Base-by-base conservation (phyloP, 176 grass and related monocot genomes). In the Paspalum vaginatum region DNA sequence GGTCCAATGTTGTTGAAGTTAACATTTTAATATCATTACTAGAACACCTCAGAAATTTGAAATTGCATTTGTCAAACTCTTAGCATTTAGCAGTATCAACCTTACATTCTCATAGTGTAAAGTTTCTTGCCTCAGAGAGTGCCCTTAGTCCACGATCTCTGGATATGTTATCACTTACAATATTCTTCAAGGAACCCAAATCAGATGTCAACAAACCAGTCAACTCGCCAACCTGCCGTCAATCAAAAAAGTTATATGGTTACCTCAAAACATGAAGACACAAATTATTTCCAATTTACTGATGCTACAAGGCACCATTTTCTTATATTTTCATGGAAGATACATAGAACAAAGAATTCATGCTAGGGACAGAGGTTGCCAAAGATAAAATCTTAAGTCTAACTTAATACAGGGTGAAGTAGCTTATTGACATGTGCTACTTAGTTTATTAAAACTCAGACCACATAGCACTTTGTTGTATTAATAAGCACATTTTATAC, bases 151-250 rank as follows among this genome's bases (percentile, higher is more conserved):
- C 95, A 78, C 95, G 92, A 85, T 98, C 95, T 68, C 95, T 93
- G 68, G 95, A 98, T 83, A 98, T 93, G 88, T 98, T 98, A n/a
- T 98, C 95, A 75, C 49, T 92, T 38, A 98, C 90, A 72, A 94
- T 42, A 85, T 40, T 89, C 88, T 98, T 98, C 70, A 98, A 81
- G 74, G 92, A 86, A 80, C 89, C 90, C 88, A 98, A 94, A 78
- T 98, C 95, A 81, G 90, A 89, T 80, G 95, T 94, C 90, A 98
- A 92, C 70, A 98, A 81, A 67, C 95, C 92, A 69, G 95, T 98
- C 81, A 98, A 89, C 70, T 98, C 95, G 12, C 95, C 95, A 78
- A 98, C 95, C 95, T 98, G 82, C 68, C 46, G 68, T 41, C 61
- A 83, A 88, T 51, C 39, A 2, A 77, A 2, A 77, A 48, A 70